A percentile compares a stretch with the other conserved stretches of the same genome.
Conservation (phyloP, 2,329 filamentous ascomycete genomes). For the Periconia digitata region DNA sequence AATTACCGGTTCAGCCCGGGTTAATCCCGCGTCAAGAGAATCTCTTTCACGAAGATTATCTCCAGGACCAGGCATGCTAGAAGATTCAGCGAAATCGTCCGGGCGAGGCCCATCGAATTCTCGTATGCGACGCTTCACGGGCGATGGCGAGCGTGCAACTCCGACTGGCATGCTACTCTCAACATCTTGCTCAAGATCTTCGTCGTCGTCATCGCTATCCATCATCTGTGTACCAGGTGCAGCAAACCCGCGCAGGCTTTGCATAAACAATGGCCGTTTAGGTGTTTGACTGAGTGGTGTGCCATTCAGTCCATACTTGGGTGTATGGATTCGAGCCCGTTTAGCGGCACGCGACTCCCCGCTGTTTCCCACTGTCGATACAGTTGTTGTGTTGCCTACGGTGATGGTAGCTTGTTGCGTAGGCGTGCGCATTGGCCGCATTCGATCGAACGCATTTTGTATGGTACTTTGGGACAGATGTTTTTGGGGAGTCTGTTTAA, state of each 20-base stretch:
- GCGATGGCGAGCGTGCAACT: constrained; percentile 18
- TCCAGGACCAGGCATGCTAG: constrained; percentile 12
- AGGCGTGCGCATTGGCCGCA: constrained; percentile 63
- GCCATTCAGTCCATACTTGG: constrained; percentile 36
- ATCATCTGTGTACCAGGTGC: constrained; percentile 54
- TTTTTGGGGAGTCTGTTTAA: constrained; percentile 34
- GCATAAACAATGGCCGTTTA: constrained; percentile 43
- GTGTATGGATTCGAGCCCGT: constrained; percentile 46
- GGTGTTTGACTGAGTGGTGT: constrained; percentile 30
- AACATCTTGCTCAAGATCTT: constrained; percentile 28
- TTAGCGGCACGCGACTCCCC: constrained; percentile 51
- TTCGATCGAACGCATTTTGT: constrained; percentile 64
- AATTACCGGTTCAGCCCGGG: constrained; percentile 1
- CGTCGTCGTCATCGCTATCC: constrained; percentile 38
- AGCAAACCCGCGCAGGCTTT: constrained; percentile 55
- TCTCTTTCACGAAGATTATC: constrained; percentile 3
- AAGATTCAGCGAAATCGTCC: constrained; percentile 18
- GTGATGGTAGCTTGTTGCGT: constrained; percentile 73
- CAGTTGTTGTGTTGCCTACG: constrained; percentile 68
- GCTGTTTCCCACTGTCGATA: constrained; percentile 61
- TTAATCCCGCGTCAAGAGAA: constrained; percentile 6
- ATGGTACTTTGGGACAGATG: constrained; percentile 46
- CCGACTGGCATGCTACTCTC: constrained; percentile 22
- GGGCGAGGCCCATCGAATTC: constrained; percentile 17
- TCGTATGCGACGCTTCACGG: constrained; percentile 9